Percentiles rank a stretch among this genome's conserved stretches.
Evolutionary conservation across 176 grass and related monocot genomes (phyloP).

Genomic region (Ampelocalamus luodianensis): DNA sequence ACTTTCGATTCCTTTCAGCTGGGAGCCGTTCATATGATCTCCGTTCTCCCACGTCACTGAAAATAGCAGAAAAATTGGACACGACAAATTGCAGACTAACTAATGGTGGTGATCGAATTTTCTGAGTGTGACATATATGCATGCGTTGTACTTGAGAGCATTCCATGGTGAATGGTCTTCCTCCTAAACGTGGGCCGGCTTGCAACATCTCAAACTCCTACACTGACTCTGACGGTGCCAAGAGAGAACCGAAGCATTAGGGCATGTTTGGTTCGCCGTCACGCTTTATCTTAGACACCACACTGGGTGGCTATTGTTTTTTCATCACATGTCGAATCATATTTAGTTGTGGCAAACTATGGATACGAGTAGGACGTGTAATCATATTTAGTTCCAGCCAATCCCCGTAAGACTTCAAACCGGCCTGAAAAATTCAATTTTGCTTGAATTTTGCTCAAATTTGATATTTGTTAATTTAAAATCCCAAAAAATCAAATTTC

Average conservation of each 20-base stretch:
- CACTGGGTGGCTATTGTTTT: too few relatives aligned
- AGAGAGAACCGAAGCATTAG: background rate
- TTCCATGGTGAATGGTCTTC: background rate
- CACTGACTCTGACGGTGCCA: background rate
- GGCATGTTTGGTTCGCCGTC: background rate
- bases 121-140: background rate
- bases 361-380: background rate
- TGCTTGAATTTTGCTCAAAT: too few relatives aligned
- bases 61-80: background rate
- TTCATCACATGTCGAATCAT: background rate
- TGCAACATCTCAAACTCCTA: background rate
- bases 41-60: slow-evolving; percentile 12
- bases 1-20: slow-evolving; percentile 2
- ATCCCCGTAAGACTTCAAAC: too few relatives aligned
- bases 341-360: background rate
- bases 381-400: too few relatives aligned
- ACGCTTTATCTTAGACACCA: background rate
- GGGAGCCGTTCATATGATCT: background rate
- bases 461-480: too few relatives aligned
- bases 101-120: slow-evolving; percentile 1
- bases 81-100: background rate
- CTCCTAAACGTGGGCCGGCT: background rate
- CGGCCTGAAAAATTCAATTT: too few relatives aligned
- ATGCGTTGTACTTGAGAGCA: slow-evolving; percentile 14
- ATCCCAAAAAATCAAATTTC: too few relatives aligned